A percentile compares a stretch with the other conserved stretches of the same genome.
phyloP scores from a whole-genome alignment of 2,329 filamentous ascomycete genomes.

The Colletotrichum scovillei region DNA sequence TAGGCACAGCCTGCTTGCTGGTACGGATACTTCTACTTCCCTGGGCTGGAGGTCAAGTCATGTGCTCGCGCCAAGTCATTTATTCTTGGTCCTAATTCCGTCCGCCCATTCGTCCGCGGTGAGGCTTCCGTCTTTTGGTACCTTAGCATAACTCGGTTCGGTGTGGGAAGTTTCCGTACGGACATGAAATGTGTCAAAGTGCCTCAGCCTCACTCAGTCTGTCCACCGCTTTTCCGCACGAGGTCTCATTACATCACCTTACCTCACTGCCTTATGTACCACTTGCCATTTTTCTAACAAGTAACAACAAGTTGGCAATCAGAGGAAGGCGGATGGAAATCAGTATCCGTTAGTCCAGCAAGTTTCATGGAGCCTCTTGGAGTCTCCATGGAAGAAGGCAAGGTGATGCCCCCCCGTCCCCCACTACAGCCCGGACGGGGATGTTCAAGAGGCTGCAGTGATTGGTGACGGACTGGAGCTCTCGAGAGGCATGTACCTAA shows the following conservation, averaged over 20 bases:
- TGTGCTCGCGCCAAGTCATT: not conserved
- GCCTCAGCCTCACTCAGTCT: not conserved
- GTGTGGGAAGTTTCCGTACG: not conserved
- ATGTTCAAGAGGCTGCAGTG: not conserved
- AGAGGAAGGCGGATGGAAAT: not conserved
- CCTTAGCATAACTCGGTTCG: not conserved
- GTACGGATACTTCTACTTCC: too few relatives aligned
- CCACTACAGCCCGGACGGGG: not conserved
- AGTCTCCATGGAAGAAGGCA: not conserved
- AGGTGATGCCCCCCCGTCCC: not conserved
- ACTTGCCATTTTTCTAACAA: too few relatives aligned
- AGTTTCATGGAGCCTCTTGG: not conserved
- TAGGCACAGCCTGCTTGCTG: not conserved
- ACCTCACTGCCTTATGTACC: not conserved
- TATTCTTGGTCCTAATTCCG: not conserved
- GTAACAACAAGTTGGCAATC: not conserved
- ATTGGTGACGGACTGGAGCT: not conserved
- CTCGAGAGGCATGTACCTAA: not conserved
- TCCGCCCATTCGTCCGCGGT: not conserved
- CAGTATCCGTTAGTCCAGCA: not conserved
- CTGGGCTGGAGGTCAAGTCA: not conserved
- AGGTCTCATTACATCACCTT: not conserved
- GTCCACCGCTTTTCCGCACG: not conserved
- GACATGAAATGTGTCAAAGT: not conserved
- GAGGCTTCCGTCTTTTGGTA: not conserved